A percentile compares a stretch with the other conserved stretches of the same genome.
These are phyloP conservation scores for Melampsora larici-populina DNA, from an alignment of 1,284 basidiomycete species.

Conservation along the genomic window DNA sequence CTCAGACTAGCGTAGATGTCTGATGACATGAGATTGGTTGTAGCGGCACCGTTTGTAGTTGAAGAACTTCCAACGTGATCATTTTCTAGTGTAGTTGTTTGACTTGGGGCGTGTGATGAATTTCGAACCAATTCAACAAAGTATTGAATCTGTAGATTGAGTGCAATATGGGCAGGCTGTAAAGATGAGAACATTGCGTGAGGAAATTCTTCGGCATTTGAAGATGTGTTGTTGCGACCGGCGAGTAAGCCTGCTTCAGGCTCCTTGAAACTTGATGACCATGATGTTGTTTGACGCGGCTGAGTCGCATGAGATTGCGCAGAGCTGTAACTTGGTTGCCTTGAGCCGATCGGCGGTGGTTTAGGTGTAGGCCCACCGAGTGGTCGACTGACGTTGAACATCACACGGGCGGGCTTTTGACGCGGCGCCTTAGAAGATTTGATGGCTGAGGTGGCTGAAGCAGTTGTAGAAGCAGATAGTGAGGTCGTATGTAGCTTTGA, in stretches of 20 bases:
- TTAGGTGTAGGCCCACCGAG: conserved; percentile 18
- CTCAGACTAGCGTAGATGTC: conserved; percentile 44
- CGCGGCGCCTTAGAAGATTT: background rate
- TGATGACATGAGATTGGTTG: conserved; percentile 45
- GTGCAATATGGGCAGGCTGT: conserved; percentile 67
- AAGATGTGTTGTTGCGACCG: background rate
- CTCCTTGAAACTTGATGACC: background rate
- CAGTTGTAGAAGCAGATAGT: background rate
- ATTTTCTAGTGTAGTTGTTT: conserved; percentile 10
- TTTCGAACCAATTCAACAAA: conserved; percentile 78
- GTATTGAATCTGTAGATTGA: conserved; percentile 76
- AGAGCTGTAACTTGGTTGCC: conserved; percentile 14
- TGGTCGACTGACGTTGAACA: conserved; percentile 26
- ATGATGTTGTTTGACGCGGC: background rate
- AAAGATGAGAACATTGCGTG: conserved; percentile 51
- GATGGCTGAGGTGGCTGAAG: background rate
- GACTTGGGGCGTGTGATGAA: conserved; percentile 5
- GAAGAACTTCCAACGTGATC: background rate
- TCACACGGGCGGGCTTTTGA: conserved; percentile 11
- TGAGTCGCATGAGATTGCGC: background rate
- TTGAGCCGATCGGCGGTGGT: conserved; percentile 4
- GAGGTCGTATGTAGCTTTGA: conserved; percentile 10
- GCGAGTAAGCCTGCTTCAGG: background rate
- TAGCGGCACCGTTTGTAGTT: conserved; percentile 58
- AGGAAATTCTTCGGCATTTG: conserved; percentile 20